These are phyloP conservation scores for Dillenia turbinata DNA, from an alignment of 164 flowering plant genomes.

Conservation along the genomic window DNA sequence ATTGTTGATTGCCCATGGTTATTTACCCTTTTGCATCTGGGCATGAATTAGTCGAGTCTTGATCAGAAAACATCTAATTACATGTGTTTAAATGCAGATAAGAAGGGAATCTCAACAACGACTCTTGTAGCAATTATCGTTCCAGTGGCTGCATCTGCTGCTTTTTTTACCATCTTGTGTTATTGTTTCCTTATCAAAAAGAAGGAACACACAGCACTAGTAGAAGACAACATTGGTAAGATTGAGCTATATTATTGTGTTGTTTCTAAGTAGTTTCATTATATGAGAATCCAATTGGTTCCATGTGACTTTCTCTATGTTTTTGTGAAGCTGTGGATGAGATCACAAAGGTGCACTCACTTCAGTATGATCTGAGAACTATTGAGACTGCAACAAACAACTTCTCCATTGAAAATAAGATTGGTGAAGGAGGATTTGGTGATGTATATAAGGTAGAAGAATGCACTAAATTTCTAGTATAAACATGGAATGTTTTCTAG, in stretches of 20 bases:
- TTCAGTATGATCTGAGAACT: conserved; percentile 16
- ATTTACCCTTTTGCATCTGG: too few species aligned
- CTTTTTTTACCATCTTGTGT: too few species aligned
- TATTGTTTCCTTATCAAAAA: background rate
- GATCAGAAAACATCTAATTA: too few species aligned
- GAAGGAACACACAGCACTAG: background rate
- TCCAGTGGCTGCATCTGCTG: too few species aligned
- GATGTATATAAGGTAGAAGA: conserved; percentile 25
- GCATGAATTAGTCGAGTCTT: too few species aligned
- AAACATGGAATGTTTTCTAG: background rate
- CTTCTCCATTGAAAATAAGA: conserved; percentile 24
- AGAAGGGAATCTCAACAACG: too few species aligned
- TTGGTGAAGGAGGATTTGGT: conserved; percentile 36
- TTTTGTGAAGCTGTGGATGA: conserved; percentile 3
- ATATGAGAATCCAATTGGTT: background rate
- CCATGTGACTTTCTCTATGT: background rate
- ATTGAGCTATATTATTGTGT: background rate
- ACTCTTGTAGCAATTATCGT: too few species aligned
- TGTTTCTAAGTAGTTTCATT: too few species aligned
- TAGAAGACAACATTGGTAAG: background rate
- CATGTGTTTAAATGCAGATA: too few species aligned
- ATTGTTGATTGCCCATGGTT: too few species aligned
- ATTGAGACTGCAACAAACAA: conserved; percentile 25
- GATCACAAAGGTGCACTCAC: conserved; percentile 13
- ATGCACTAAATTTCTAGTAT: background rate